Percentiles rank a stretch among this genome's conserved stretches.
Evolutionary conservation across 306 rosid genomes (phyloP).

Genomic region (Lablab purpureus): DNA sequence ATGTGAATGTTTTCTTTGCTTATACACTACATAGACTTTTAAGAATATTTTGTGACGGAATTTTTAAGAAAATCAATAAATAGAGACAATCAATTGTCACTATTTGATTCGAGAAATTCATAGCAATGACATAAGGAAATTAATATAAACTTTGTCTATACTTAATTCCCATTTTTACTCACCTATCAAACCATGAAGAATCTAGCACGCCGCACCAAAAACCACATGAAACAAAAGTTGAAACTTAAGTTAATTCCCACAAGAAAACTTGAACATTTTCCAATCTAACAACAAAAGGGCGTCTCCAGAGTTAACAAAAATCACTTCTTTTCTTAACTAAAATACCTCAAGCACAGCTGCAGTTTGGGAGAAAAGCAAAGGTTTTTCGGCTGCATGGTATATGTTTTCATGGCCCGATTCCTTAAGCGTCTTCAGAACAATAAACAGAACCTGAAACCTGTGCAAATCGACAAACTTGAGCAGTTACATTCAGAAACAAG

Average conservation of each 20-base stretch:
- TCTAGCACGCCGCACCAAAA: background rate
- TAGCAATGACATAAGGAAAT: background rate
- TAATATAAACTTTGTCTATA: background rate
- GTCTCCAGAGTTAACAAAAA: conserved; percentile 12
- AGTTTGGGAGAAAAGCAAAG: conserved; percentile 7
- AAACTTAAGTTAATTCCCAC: background rate
- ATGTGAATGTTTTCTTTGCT: background rate
- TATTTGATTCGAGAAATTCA: background rate
- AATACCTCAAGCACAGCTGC: conserved; percentile 4
- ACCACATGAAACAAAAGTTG: background rate
- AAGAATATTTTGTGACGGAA: background rate
- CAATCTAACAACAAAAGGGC: background rate
- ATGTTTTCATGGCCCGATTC: conserved; percentile 7
- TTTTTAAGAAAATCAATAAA: background rate
- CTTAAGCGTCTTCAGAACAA: conserved; percentile 5
- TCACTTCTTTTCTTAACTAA: background rate
- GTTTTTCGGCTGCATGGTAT: conserved; percentile 17
- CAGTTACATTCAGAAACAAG: background rate
- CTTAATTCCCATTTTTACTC: background rate
- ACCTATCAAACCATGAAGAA: conserved; percentile 25
- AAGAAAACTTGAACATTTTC: background rate
- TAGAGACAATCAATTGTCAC: background rate
- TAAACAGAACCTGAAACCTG: background rate
- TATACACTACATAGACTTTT: background rate
- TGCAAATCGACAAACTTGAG: background rate